Evolutionary conservation across 495 filamentous ascomycete species (phyloP).

Genomic region (Xylaria palmicola): DNA sequence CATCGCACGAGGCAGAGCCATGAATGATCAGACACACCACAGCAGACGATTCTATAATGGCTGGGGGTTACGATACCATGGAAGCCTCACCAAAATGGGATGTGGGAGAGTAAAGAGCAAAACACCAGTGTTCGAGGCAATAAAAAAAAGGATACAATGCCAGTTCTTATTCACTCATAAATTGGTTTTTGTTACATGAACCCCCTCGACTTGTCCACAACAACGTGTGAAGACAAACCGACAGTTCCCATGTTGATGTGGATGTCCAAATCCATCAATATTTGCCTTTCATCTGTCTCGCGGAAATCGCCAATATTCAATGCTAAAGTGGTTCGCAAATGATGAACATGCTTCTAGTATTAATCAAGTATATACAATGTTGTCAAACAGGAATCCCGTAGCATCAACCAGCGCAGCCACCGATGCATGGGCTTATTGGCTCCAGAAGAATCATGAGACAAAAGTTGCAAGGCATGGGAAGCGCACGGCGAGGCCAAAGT

Average conservation of each 20-base stretch:
- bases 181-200: too few species aligned
- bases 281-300: too few species aligned
- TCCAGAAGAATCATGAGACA: not conserved
- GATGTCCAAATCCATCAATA: not conserved
- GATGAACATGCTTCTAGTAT: not conserved
- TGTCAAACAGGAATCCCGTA: not conserved
- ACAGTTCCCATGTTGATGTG: not conserved
- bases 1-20: conserved; percentile 3
- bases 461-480: not conserved
- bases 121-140: too few species aligned
- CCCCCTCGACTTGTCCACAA: not conserved
- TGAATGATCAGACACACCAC: not conserved
- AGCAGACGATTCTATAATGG: too few species aligned
- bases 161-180: too few species aligned
- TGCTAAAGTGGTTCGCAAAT: too few species aligned
- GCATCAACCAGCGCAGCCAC: not conserved
- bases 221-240: not conserved
- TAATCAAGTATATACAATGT: not conserved
- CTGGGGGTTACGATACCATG: too few species aligned
- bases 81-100: too few species aligned
- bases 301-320: too few species aligned
- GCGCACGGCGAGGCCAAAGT: too few species aligned
- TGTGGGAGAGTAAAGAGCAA: too few species aligned
- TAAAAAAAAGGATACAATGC: too few species aligned
- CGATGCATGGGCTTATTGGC: not conserved